Base-by-base conservation (phyloP, 2,329 filamentous ascomycete genomes). In the Beauveria brongniartii region DNA sequence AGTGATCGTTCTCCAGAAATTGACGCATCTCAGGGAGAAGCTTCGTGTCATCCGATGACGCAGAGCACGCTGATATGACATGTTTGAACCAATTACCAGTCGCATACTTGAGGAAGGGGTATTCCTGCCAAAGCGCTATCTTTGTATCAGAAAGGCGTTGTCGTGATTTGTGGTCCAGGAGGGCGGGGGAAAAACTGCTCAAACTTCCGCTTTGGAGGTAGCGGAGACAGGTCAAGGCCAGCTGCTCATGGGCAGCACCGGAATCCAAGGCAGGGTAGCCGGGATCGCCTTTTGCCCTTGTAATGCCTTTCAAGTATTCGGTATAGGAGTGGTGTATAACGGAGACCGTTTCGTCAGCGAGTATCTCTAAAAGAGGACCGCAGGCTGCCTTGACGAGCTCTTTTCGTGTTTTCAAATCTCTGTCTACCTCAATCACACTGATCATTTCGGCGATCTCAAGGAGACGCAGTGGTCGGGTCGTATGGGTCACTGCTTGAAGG, bases 301-400 rank as follows among this genome's bases (percentile, higher is more conserved):
- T 69, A 2, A 51, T 55, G 3, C 67, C 68, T 41, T 66, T 65
- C 12, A 80, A 70, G 65, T 75, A 80, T 61, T 80, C 78, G 0
- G 78, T 80, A 41, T 81, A 73, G 1, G 77, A 80, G 59, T 80
- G 78, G 59, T 81, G 78, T 3, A 80, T 71, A 16, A 80, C 72
- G 24, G 69, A 72, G 22, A 80, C 68, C 0, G 74, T 77, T 53
- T 79, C 78, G 58, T 81, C 76, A 9, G 74, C 71, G 1, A 76
- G 68, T 30, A 80, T 71, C 61, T 81, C 76, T 0, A 81, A 63
- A 5, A 81, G 67, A 3, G 77, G 74, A 0, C 77, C 78, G 62
- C 75, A 79, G 4, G 72, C 71, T n/a, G 69, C 67, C 30, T 73
- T 68, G 3, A 78, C 70, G 7, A 77, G 66, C 2, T 69, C 62